Percentiles rank a stretch among this genome's conserved stretches.
Evolutionary conservation across 2,329 filamentous ascomycete species (phyloP).

Genomic region (Ascochyta viciae-villosae): DNA sequence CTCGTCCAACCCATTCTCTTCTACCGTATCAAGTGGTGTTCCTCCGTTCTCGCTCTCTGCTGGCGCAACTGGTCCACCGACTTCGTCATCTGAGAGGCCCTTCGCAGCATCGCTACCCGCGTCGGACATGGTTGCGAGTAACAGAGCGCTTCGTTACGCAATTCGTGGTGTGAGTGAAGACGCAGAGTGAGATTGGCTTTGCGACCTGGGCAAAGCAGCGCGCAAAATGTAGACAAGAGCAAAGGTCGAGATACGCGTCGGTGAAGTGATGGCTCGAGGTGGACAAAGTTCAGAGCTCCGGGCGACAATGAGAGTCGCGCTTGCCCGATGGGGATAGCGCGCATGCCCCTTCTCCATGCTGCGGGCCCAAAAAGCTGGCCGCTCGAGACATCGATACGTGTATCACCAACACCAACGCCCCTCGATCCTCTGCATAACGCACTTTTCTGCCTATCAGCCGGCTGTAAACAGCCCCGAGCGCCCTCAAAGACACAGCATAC

Average conservation of each 20-base stretch:
- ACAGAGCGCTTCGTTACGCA: conserved; percentile 7
- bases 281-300: conserved; percentile 36
- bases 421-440: conserved; percentile 31
- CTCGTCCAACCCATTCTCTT: conserved; percentile 39
- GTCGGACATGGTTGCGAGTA: conserved; percentile 46
- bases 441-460: conserved; percentile 21
- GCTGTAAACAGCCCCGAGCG: conserved; percentile 11
- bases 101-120: conserved; percentile 24
- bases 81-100: conserved; percentile 44
- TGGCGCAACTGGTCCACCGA: conserved; percentile 42
- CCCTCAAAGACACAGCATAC: conserved; percentile 13
- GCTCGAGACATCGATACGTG: conserved; percentile 34
- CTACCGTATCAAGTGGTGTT: conserved; percentile 40
- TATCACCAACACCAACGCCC: conserved; percentile 39
- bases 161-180: background rate
- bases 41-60: conserved; percentile 40
- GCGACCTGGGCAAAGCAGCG: background rate
- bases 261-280: conserved; percentile 11
- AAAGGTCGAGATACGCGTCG: conserved; percentile 13
- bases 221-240: background rate
- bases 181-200: background rate
- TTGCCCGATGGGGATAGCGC: conserved; percentile 34
- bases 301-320: conserved; percentile 20
- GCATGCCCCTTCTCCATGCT: conserved; percentile 39
- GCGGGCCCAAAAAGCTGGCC: conserved; percentile 35